These are phyloP conservation scores for Scutellaria minor DNA, from an alignment of 257 asterid genomes.

Conservation along the genomic window DNA sequence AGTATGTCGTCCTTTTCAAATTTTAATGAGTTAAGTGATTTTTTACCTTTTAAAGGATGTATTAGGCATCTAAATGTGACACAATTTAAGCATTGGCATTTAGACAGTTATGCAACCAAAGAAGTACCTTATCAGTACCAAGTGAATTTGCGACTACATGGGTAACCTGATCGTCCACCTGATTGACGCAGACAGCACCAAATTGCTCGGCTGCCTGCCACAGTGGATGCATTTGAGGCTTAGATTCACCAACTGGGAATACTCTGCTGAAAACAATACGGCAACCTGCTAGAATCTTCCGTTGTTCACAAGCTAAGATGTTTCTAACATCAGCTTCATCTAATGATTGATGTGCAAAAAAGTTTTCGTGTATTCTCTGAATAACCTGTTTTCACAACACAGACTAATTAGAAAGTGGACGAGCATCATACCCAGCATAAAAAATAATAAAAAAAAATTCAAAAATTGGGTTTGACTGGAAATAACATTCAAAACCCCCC, in stretches of 20 bases:
- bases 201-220: conserved; percentile 99
- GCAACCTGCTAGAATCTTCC: conserved; percentile 85
- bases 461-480: background rate
- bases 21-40: background rate
- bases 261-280: conserved; percentile 92
- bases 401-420: conserved; percentile 22
- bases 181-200: conserved; percentile 87
- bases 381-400: conserved; percentile 66
- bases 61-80: background rate
- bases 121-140: conserved; percentile 93
- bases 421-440: conserved; percentile 9
- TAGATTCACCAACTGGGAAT: conserved; percentile 91
- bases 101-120: background rate
- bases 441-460: too few relatives aligned
- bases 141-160: conserved; percentile 96
- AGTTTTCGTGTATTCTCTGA: conserved; percentile 76
- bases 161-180: conserved; percentile 90
- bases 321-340: conserved; percentile 91
- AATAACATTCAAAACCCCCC: conserved; percentile 2
- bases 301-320: conserved; percentile 87
- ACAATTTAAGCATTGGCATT: background rate
- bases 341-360: conserved; percentile 67
- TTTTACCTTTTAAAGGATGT: background rate
- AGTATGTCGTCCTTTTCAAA: too few relatives aligned
- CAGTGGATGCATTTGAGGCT: conserved; percentile 92